A percentile compares a stretch with the other conserved stretches of the same genome.
Conservation (phyloP, 2,329 filamentous ascomycete genomes). For the Colletotrichum sp. region DNA sequence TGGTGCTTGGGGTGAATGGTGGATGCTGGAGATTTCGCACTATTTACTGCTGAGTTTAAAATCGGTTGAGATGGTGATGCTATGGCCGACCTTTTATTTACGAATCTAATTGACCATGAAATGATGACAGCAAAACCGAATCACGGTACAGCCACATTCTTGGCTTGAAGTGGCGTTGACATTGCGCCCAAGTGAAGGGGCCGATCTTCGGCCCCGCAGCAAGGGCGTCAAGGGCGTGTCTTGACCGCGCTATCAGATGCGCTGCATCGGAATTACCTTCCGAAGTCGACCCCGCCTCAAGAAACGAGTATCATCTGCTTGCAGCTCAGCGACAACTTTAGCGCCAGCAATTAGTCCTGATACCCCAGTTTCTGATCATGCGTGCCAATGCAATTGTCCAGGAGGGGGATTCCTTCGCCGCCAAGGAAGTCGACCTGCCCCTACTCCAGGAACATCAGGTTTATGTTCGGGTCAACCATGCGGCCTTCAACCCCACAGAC, state of each 20-base stretch:
- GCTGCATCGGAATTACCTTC: neutral
- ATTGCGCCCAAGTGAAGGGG: neutral
- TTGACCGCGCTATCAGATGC: neutral
- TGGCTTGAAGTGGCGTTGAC: neutral
- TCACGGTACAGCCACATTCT: neutral
- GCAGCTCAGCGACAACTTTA: neutral
- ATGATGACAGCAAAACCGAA: neutral
- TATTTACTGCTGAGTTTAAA: neutral
- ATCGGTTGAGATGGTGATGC: neutral
- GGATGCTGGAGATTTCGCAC: fast-evolving
- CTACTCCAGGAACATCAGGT: neutral
- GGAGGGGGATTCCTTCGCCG: neutral
- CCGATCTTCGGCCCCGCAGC: neutral
- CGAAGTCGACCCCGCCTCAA: neutral
- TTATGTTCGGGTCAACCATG: neutral
- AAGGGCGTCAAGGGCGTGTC: neutral
- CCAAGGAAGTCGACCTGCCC: neutral
- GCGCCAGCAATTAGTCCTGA: neutral
- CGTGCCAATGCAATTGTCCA: neutral
- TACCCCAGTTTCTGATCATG: neutral
- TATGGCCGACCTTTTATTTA: neutral
- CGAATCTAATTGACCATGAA: neutral
- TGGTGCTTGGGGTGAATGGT: too few species aligned
- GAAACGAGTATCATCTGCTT: neutral
- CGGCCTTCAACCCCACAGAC: neutral